phyloP scores from a whole-genome alignment of 345 rosid genomes.

The Arabidopsis suecica region DNA sequence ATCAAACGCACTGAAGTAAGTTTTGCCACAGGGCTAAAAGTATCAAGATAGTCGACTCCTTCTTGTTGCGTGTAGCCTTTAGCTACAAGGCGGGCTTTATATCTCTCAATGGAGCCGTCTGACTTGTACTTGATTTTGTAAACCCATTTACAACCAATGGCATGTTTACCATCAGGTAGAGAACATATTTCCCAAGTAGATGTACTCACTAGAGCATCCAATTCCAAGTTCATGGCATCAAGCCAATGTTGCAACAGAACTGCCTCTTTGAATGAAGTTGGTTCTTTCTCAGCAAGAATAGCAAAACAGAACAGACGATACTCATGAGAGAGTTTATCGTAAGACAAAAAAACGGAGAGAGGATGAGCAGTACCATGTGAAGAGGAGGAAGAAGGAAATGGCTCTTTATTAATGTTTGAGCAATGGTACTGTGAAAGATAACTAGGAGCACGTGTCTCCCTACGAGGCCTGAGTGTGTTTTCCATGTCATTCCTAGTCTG shows the following conservation, averaged over 20 bases:
- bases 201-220: neutral
- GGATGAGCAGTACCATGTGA: neutral
- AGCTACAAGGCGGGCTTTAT: neutral
- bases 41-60: too few species aligned
- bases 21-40: neutral
- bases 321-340: conserved; percentile 3
- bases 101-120: neutral
- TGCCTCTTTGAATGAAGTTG: neutral
- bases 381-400: neutral
- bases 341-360: neutral
- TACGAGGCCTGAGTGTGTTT: neutral
- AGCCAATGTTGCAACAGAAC: neutral
- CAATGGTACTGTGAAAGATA: neutral
- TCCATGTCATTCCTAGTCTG: neutral
- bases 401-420: too few species aligned
- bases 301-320: conserved; percentile 6
- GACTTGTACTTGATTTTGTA: neutral
- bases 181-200: neutral
- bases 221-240: neutral
- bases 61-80: too few species aligned
- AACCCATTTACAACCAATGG: neutral
- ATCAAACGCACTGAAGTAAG: neutral
- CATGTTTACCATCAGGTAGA: neutral
- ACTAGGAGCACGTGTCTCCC: neutral
- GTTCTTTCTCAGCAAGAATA: neutral